Conservation (phyloP, 306 rosid species). For the Sechiopsis laciniata region DNA sequence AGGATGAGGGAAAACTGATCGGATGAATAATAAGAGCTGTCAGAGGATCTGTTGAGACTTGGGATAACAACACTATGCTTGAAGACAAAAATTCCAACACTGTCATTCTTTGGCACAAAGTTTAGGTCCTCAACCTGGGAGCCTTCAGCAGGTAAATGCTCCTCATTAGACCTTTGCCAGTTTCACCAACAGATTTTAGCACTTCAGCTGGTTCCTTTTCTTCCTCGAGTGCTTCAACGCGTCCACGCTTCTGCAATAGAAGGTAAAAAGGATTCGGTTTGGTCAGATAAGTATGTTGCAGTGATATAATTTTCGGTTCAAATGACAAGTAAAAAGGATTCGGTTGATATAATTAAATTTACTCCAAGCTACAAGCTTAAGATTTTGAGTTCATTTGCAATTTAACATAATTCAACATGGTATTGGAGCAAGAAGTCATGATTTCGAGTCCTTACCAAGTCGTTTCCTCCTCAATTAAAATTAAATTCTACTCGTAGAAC, state of each 20-base stretch:
- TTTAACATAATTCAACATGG: too few species aligned
- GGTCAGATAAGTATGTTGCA: background rate
- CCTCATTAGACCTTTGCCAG: slow-evolving; percentile 74
- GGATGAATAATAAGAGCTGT: background rate
- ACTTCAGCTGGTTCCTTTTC: slow-evolving; percentile 42
- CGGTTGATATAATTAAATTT: too few species aligned
- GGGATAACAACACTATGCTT: background rate
- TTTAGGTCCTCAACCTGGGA: slow-evolving; percentile 35
- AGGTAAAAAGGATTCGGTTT: slow-evolving; percentile 10
- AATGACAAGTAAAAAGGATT: background rate
- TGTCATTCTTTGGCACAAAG: background rate
- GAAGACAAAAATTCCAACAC: background rate
- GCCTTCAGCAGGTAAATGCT: slow-evolving; percentile 61
- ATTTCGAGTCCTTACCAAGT: too few species aligned
- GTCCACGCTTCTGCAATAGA: slow-evolving; percentile 63
- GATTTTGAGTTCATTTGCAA: too few species aligned
- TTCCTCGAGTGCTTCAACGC: slow-evolving; percentile 43
- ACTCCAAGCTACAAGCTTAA: too few species aligned
- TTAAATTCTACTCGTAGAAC: too few species aligned
- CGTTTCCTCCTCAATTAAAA: too few species aligned
- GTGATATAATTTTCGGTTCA: background rate
- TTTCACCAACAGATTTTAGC: slow-evolving; percentile 57
- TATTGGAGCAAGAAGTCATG: too few species aligned
- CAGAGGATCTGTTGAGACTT: background rate
- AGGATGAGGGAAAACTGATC: background rate